Conservation (phyloP, 805 yeast genomes). For the Ogataea minuta region DNA sequence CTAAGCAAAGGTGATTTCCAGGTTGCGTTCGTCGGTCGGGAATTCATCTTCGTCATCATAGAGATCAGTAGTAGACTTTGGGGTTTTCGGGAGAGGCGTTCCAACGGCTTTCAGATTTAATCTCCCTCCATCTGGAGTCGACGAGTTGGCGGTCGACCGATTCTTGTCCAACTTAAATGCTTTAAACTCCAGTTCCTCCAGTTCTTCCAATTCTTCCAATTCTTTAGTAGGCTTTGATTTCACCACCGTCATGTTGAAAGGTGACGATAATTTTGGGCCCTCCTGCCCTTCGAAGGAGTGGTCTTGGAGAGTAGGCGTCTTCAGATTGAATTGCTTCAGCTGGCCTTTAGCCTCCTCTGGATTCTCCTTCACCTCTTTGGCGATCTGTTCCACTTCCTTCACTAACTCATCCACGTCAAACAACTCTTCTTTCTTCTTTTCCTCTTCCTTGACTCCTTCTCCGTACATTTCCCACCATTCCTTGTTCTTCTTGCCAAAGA, state of each 20-base stretch:
- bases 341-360: not conserved
- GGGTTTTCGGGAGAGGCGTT: too few species aligned
- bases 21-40: conserved; percentile 31
- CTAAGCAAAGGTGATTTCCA: conserved; percentile 31
- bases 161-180: conserved; percentile 11
- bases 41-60: conserved; percentile 37
- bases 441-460: conserved; percentile 36
- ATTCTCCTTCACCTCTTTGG: conserved; percentile 31
- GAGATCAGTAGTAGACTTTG: not conserved
- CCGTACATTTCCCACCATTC: conserved; percentile 60
- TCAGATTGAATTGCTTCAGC: conserved; percentile 22
- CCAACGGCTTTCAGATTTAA: conserved; percentile 4
- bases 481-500: conserved; percentile 45
- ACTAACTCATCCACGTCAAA: conserved; percentile 47
- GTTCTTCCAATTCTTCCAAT: too few species aligned
- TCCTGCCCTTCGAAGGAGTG: conserved; percentile 1
- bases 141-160: too few species aligned
- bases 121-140: not conserved
- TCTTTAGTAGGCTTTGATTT: conserved; percentile 8
- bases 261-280: conserved; percentile 2
- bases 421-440: conserved; percentile 26
- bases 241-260: conserved; percentile 23
- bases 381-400: conserved; percentile 45
- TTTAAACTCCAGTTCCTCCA: conserved; percentile 10
- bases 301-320: conserved; percentile 7